phyloP scores from a whole-genome alignment of 2,329 filamentous ascomycete genomes.

The Dactylonectria macrodidyma region DNA sequence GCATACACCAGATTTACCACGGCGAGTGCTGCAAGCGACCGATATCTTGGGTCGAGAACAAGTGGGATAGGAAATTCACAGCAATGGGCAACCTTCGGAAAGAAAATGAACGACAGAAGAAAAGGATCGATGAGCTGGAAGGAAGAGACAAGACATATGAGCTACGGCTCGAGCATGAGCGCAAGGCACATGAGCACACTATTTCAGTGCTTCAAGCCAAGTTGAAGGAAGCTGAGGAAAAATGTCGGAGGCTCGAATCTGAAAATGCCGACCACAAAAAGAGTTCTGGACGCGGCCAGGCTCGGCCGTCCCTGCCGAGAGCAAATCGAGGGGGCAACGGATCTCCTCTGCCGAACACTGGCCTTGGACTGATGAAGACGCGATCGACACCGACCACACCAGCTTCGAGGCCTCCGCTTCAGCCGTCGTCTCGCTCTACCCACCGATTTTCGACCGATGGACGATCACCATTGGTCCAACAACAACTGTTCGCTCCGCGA shows the following conservation, averaged over 20 bases:
- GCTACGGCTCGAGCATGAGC: constrained; percentile 54
- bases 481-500: constrained; percentile 30
- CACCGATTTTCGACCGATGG: constrained; percentile 35
- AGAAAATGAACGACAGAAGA: constrained; percentile 53
- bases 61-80: constrained; percentile 55
- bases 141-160: constrained; percentile 59
- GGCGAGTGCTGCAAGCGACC: constrained; percentile 61
- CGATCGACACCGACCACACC: constrained; percentile 46
- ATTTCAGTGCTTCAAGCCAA: constrained; percentile 52
- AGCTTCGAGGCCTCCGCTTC: constrained; percentile 36
- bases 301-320: constrained; percentile 37
- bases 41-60: constrained; percentile 54
- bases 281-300: constrained; percentile 34
- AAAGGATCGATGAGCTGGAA: constrained; percentile 54
- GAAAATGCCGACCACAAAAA: constrained; percentile 42
- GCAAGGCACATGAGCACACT: constrained; percentile 52
- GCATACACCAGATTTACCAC: constrained; percentile 64
- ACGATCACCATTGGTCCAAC: constrained; percentile 26
- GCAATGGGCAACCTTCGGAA: constrained; percentile 47
- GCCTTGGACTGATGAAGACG: constrained; percentile 41
- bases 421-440: constrained; percentile 36
- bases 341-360: constrained; percentile 31
- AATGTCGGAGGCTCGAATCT: constrained; percentile 50
- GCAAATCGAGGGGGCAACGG: constrained; percentile 35
- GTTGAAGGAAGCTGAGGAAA: constrained; percentile 54